A percentile compares a stretch with the other conserved stretches of the same genome.
Evolutionary conservation across 257 asterid genomes (phyloP).

Genomic region (Petunia secreta): DNA sequence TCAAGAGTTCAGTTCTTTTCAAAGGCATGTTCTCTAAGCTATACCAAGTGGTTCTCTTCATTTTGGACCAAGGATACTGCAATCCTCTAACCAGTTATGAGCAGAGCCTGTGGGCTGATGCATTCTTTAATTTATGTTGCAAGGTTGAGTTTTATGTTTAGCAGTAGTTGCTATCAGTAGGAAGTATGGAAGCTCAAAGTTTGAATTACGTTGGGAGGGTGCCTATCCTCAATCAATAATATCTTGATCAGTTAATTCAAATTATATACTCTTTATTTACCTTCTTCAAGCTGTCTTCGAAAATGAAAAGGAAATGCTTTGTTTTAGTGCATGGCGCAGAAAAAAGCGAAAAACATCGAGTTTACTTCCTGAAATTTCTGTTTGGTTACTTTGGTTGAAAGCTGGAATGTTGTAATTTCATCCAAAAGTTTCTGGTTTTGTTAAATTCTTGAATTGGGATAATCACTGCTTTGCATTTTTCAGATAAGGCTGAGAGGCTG

Average conservation of each 20-base stretch:
- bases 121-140: background rate
- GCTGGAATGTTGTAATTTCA: background rate
- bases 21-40: background rate
- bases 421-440: background rate
- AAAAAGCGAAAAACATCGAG: background rate
- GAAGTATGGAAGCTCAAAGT: background rate
- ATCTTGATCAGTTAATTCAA: background rate
- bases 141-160: background rate
- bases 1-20: background rate
- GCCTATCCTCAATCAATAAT: background rate
- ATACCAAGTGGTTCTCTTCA: background rate
- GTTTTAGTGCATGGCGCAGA: background rate
- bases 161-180: background rate
- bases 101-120: background rate
- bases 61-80: background rate
- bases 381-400: background rate
- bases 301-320: background rate
- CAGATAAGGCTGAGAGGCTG: conserved; percentile 95
- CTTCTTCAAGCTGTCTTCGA: background rate
- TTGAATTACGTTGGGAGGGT: background rate
- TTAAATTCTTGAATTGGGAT: conserved; percentile 14
- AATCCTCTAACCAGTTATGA: background rate
- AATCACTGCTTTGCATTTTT: background rate
- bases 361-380: background rate
- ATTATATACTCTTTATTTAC: background rate